Evolutionary conservation across 2,329 filamentous ascomycete species (phyloP).

Genomic region (Arthrobotrys entomopaga): DNA sequence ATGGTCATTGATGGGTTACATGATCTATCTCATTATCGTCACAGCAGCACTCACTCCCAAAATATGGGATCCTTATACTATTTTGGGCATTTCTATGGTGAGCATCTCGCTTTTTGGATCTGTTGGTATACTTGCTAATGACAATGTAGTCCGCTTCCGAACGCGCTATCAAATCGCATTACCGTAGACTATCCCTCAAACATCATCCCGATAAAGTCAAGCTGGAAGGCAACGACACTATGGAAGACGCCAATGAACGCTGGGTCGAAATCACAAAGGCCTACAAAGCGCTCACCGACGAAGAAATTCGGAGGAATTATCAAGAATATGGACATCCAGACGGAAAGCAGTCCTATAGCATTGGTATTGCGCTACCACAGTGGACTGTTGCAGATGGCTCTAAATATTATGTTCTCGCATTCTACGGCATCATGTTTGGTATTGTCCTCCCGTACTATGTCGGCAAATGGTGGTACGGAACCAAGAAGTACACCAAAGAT

Average conservation of each 20-base stretch:
- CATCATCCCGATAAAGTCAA: constrained; percentile 93
- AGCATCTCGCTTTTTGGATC: neutral
- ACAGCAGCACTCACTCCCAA: constrained; percentile 67
- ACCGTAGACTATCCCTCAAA: constrained; percentile 84
- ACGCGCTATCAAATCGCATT: constrained; percentile 90
- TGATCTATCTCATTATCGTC: constrained; percentile 87
- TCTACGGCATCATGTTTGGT: constrained; percentile 88
- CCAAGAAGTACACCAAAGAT: constrained; percentile 90
- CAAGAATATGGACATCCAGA: constrained; percentile 95
- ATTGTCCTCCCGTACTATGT: constrained; percentile 92
- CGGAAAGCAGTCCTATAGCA: constrained; percentile 97
- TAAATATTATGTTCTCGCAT: constrained; percentile 90
- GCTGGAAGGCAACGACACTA: constrained; percentile 91
- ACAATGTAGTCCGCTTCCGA: constrained; percentile 74
- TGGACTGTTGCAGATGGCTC: constrained; percentile 93
- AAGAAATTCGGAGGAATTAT: constrained; percentile 96
- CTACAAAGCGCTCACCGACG: constrained; percentile 96
- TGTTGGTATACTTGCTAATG: constrained; percentile 4
- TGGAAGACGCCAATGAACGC: constrained; percentile 82
- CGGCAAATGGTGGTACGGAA: constrained; percentile 98
- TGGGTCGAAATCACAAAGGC: constrained; percentile 98
- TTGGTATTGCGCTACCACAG: constrained; percentile 93
- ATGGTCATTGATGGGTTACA: constrained; percentile 85
- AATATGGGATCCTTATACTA: constrained; percentile 97
- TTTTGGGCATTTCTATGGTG: constrained; percentile 85